These are phyloP conservation scores for Incumbomyces delicatus DNA, from an alignment of 2,329 filamentous ascomycete species.

Conservation along the genomic window DNA sequence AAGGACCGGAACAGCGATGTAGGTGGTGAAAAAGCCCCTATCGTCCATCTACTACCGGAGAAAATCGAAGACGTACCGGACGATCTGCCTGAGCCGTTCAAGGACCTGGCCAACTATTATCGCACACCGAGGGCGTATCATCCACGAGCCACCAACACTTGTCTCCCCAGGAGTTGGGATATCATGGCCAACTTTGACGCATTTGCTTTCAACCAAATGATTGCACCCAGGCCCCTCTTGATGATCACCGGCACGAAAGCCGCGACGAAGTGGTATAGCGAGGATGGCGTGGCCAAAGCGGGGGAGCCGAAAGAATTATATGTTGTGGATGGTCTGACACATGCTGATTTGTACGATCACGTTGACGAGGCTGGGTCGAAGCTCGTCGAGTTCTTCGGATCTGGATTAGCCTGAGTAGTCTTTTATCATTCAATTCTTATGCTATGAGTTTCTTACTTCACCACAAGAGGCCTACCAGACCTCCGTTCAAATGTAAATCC, in stretches of 20 bases:
- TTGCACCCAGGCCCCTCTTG: slow-evolving; percentile 22
- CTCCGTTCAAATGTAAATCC: too few relatives aligned
- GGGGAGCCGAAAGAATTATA: slow-evolving; percentile 29
- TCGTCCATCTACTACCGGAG: slow-evolving; percentile 17
- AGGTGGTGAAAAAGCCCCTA: slow-evolving; percentile 16
- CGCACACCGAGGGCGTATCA: slow-evolving; percentile 17
- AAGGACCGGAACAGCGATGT: slow-evolving; percentile 11
- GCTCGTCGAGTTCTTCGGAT: slow-evolving; percentile 16
- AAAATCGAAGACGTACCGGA: slow-evolving; percentile 9
- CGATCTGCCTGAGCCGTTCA: slow-evolving; percentile 1
- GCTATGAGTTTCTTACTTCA: too few relatives aligned
- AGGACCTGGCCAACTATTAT: slow-evolving; percentile 21
- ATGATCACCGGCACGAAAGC: slow-evolving; percentile 16
- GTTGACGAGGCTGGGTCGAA: slow-evolving; percentile 18
- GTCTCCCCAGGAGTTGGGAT: slow-evolving; percentile 19
- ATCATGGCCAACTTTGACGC: slow-evolving; percentile 22
- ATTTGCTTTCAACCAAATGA: slow-evolving; percentile 20
- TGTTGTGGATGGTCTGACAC: slow-evolving; percentile 26
- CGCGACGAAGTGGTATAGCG: slow-evolving; percentile 12
- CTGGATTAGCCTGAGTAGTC: too few relatives aligned
- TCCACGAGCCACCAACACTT: slow-evolving; percentile 14
- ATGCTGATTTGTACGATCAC: slow-evolving; percentile 31
- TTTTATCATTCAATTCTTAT: too few relatives aligned
- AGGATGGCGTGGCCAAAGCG: slow-evolving; percentile 12
- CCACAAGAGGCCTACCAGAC: too few relatives aligned